These are phyloP conservation scores for Trypanosoma grayi DNA, from an alignment of 208 protist genomes.

Conservation along the genomic window DNA sequence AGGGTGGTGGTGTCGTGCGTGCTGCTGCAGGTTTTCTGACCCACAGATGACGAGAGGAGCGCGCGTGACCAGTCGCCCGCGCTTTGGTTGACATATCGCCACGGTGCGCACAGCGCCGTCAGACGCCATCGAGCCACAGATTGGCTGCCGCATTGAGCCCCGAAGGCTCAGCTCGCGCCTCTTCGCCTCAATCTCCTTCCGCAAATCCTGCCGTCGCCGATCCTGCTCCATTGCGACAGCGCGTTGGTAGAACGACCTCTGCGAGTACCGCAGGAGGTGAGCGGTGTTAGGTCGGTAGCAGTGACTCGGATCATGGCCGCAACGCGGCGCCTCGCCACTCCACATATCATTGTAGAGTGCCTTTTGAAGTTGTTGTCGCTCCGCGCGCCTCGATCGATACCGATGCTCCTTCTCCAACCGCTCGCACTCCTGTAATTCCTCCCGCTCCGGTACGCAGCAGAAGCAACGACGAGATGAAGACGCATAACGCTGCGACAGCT, in stretches of 20 bases:
- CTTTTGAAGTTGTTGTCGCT: slow-evolving; percentile 28
- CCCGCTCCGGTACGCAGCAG: slow-evolving; percentile 68
- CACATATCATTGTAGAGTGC: slow-evolving; percentile 19
- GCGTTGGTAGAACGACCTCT: slow-evolving; percentile 45
- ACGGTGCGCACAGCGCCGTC: background rate
- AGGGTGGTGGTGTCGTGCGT: background rate
- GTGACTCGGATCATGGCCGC: background rate
- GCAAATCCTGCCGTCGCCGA: slow-evolving; percentile 53
- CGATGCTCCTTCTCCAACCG: slow-evolving; percentile 46
- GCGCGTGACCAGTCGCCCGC: background rate
- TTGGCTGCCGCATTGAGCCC: slow-evolving; percentile 3
- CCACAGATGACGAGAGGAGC: background rate
- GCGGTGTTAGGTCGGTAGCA: slow-evolving; percentile 52
- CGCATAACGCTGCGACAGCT: background rate
- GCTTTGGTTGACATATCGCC: background rate
- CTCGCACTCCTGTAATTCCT: slow-evolving; percentile 53
- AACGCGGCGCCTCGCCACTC: background rate
- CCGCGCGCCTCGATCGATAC: slow-evolving; percentile 35
- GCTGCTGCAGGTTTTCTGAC: slow-evolving; percentile 9
- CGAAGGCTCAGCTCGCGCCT: slow-evolving; percentile 35
- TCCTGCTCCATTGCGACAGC: slow-evolving; percentile 50
- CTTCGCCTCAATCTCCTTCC: slow-evolving; percentile 58
- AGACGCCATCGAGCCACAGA: background rate
- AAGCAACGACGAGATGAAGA: slow-evolving; percentile 29
- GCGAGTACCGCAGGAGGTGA: slow-evolving; percentile 60